Evolutionary conservation across 1,139 yeast genomes (phyloP).

Genomic region (Taphrina deformans): DNA sequence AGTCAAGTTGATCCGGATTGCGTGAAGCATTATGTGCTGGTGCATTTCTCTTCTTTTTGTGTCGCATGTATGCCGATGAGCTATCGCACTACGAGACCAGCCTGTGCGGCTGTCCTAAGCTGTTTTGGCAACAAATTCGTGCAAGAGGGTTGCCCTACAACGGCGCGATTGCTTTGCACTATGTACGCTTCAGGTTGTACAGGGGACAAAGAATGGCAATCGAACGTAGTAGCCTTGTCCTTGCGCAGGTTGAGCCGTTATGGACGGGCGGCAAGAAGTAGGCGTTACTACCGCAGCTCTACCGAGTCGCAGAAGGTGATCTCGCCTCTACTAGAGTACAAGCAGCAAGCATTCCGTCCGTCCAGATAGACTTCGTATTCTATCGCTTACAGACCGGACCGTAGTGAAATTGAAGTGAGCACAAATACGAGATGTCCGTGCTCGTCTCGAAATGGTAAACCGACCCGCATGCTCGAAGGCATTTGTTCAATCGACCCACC

Average conservation of each 20-base stretch:
- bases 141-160: neutral
- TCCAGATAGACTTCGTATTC: too few relatives aligned
- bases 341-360: too few relatives aligned
- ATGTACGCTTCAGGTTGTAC: neutral
- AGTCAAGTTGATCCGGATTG: slow-evolving; percentile 12
- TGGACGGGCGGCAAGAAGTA: neutral
- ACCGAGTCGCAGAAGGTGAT: neutral
- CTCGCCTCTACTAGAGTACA: too few relatives aligned
- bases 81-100: neutral
- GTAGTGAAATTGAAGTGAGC: too few relatives aligned
- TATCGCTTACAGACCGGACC: too few relatives aligned
- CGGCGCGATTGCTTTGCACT: neutral
- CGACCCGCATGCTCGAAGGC: too few relatives aligned
- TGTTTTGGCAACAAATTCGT: too few relatives aligned
- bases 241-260: neutral
- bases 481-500: too few relatives aligned
- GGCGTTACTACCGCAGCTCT: slow-evolving; percentile 1
- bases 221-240: neutral
- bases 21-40: neutral
- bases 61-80: neutral
- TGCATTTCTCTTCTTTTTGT: slow-evolving; percentile 13
- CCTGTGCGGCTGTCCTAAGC: neutral
- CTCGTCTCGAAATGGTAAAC: too few relatives aligned
- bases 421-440: too few relatives aligned
- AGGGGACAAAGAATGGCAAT: neutral